Conservation (phyloP, 352 stramenopile genomes). For the Phytophthora foliorum region DNA sequence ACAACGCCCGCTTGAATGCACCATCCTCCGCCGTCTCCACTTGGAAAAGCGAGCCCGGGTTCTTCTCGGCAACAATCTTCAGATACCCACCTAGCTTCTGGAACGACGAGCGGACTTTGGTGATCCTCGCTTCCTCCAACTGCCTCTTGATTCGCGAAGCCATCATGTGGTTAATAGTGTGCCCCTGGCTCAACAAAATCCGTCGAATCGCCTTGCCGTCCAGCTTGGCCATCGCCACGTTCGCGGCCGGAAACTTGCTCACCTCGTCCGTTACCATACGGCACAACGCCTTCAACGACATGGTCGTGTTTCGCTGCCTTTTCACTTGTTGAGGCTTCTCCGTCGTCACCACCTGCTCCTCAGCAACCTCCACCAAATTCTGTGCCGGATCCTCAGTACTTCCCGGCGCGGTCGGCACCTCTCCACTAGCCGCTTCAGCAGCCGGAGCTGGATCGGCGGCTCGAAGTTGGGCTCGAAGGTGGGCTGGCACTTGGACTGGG, state of each 20-base stretch:
- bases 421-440: not conserved
- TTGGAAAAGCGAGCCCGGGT: slow-evolving; percentile 61
- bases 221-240: slow-evolving; percentile 73
- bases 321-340: slow-evolving; percentile 18
- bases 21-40: slow-evolving; percentile 63
- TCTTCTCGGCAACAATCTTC: slow-evolving; percentile 72
- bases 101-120: slow-evolving; percentile 70
- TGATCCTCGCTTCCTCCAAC: slow-evolving; percentile 67
- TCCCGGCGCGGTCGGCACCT: not conserved
- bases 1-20: slow-evolving; percentile 71
- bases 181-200: slow-evolving; percentile 73
- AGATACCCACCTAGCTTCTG: slow-evolving; percentile 76
- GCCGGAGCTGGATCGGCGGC: too few species aligned
- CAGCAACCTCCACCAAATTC: not conserved
- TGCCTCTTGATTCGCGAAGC: slow-evolving; percentile 82
- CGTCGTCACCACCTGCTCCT: slow-evolving; percentile 7
- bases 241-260: slow-evolving; percentile 64
- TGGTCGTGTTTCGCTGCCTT: slow-evolving; percentile 79
- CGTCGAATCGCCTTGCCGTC: slow-evolving; percentile 80
- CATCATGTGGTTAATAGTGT: slow-evolving; percentile 89
- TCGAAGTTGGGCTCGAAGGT: not conserved
- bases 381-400: not conserved
- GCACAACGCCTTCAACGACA: slow-evolving; percentile 82
- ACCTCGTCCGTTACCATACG: slow-evolving; percentile 81
- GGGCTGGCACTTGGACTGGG: not conserved